Conservation (phyloP, 805 yeast species). For the Kurtzmaniella cleridarum region DNA sequence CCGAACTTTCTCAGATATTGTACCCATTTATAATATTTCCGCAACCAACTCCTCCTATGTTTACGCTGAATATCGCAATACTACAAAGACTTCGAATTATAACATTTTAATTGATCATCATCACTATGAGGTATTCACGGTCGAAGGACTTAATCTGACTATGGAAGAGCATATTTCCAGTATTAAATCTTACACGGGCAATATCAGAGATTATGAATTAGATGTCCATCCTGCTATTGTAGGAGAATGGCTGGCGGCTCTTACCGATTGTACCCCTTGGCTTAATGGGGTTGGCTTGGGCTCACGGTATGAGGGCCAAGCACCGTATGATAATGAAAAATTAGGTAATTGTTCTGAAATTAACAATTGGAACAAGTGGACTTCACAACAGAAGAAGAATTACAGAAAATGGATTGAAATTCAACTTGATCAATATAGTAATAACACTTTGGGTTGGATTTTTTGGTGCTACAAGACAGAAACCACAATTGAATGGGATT, state of each 20-base stretch:
- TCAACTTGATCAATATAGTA: slow-evolving; percentile 49
- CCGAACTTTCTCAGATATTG: slow-evolving; percentile 1
- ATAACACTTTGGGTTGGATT: slow-evolving; percentile 51
- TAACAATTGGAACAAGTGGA: slow-evolving; percentile 38
- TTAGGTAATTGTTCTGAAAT: slow-evolving; percentile 42
- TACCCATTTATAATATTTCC: slow-evolving; percentile 3
- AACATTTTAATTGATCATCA: slow-evolving; percentile 38
- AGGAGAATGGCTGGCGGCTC: slow-evolving; percentile 70
- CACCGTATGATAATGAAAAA: slow-evolving; percentile 22
- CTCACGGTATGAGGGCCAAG: slow-evolving; percentile 51
- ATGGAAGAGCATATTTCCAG: slow-evolving; percentile 26
- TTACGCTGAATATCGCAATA: too few species aligned
- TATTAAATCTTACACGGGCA: slow-evolving; percentile 25
- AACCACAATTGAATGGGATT: slow-evolving; percentile 63
- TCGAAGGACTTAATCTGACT: slow-evolving; percentile 17
- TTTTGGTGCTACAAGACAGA: slow-evolving; percentile 74
- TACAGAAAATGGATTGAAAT: slow-evolving; percentile 55
- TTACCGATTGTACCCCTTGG: slow-evolving; percentile 69
- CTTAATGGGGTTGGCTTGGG: slow-evolving; percentile 65
- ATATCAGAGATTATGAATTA: slow-evolving; percentile 27
- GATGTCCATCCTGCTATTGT: slow-evolving; percentile 46
- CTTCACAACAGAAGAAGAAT: slow-evolving; percentile 32
- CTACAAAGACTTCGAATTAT: slow-evolving; percentile 19
- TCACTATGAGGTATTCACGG: slow-evolving; percentile 33
- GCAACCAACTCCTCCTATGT: neutral